A percentile compares a stretch with the other conserved stretches of the same genome.
Evolutionary conservation across 352 stramenopile genomes (phyloP).

Genomic region (Phytophthora foliorum): DNA sequence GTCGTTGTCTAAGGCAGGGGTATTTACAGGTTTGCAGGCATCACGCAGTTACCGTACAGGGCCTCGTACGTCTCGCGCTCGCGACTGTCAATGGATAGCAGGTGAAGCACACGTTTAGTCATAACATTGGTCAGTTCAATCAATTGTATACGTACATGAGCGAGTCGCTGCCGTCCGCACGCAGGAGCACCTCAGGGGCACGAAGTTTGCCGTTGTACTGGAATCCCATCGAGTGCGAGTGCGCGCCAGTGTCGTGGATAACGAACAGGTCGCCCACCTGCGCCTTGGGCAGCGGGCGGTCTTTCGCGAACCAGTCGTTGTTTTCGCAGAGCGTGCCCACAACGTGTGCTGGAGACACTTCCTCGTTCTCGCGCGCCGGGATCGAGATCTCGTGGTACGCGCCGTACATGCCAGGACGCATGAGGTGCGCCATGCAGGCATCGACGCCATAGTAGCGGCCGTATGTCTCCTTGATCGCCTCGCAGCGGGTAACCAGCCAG

Average conservation of each 20-base stretch:
- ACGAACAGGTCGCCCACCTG: constrained; percentile 91
- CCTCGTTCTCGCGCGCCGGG: constrained; percentile 58
- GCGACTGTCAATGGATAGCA: constrained; percentile 48
- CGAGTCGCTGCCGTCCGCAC: constrained; percentile 54
- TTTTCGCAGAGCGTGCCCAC: constrained; percentile 92
- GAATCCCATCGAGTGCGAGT: constrained; percentile 94
- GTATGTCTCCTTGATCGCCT: constrained; percentile 91
- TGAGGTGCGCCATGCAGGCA: constrained; percentile 92
- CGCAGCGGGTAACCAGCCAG: constrained; percentile 86
- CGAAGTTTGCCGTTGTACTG: constrained; percentile 94
- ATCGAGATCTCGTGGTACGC: constrained; percentile 92
- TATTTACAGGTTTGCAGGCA: constrained; percentile 60
- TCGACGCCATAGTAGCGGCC: constrained; percentile 90
- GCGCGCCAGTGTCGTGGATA: constrained; percentile 91
- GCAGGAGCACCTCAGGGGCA: constrained; percentile 87
- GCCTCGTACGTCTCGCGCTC: constrained; percentile 81
- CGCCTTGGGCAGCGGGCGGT: constrained; percentile 73
- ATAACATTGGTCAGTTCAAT: neutral
- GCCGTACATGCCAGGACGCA: constrained; percentile 92
- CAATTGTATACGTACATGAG: constrained; percentile 67
- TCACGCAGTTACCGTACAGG: constrained; percentile 83
- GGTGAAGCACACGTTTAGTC: constrained; percentile 14
- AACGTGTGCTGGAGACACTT: constrained; percentile 66
- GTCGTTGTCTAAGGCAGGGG: constrained; percentile 21
- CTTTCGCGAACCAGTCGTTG: constrained; percentile 94